Percentiles rank a stretch among this genome's conserved stretches.
Conservation (phyloP, 148 eudicot species). For the Euryodendron excelsum region DNA sequence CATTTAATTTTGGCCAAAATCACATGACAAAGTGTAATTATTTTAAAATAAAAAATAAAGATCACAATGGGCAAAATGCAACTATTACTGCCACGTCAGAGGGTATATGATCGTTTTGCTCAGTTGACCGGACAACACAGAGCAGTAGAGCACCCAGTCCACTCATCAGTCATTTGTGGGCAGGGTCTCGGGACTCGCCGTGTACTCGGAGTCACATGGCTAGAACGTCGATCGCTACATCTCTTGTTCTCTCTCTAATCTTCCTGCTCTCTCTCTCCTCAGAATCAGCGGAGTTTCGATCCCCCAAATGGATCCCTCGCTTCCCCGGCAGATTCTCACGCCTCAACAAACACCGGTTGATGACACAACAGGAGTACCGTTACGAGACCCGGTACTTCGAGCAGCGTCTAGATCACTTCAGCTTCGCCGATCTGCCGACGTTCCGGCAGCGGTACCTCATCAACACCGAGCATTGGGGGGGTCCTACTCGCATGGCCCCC, state of each 20-base stretch:
- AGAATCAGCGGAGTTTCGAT: conserved; percentile 1
- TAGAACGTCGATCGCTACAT: background rate
- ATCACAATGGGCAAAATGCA: too few species aligned
- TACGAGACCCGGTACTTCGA: conserved; percentile 62
- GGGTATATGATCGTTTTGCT: too few species aligned
- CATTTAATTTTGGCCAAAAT: too few species aligned
- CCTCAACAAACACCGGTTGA: conserved; percentile 14
- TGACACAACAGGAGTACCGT: conserved; percentile 20
- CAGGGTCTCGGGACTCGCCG: too few species aligned
- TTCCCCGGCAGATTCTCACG: conserved; percentile 41
- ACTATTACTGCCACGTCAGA: too few species aligned
- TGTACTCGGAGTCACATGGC: too few species aligned
- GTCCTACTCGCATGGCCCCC: conserved; percentile 51
- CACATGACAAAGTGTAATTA: too few species aligned
- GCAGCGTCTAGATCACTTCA: conserved; percentile 74
- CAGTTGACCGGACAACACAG: too few species aligned
- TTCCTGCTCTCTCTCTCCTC: conserved; percentile 11
- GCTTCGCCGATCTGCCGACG: conserved; percentile 51
- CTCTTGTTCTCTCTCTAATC: background rate
- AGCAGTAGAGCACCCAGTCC: too few species aligned
- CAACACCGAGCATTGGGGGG: conserved; percentile 62
- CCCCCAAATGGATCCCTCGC: conserved; percentile 33
- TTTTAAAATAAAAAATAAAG: too few species aligned
- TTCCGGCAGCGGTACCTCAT: conserved; percentile 69
- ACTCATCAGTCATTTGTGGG: too few species aligned